Percentiles rank a stretch among this genome's conserved stretches.
Evolutionary conservation across 116 monocot genomes (phyloP).

Genomic region (Posidonia oceanica): DNA sequence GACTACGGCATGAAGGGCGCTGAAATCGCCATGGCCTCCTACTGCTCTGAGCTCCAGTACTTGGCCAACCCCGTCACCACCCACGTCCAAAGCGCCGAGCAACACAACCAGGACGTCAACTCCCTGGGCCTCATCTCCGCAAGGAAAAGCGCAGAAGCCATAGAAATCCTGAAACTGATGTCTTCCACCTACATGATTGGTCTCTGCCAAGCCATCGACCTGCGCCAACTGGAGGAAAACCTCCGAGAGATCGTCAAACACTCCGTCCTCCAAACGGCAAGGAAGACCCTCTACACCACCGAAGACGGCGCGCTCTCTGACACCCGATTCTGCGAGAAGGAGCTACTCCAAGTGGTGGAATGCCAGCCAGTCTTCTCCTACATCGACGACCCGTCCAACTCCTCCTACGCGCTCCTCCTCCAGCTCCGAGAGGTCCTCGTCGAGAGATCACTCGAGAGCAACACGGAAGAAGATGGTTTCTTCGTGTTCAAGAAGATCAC

Average conservation of each 20-base stretch:
- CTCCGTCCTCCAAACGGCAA: constrained; percentile 15
- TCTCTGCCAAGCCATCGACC: constrained; percentile 29
- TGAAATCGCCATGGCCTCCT: constrained; percentile 39
- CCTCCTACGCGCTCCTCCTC: constrained; percentile 25
- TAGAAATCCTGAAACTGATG: constrained; percentile 26
- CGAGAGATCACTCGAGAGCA: constrained; percentile 9
- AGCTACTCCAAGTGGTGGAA: constrained; percentile 24
- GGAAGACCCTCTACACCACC: constrained; percentile 14
- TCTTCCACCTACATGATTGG: constrained; percentile 26
- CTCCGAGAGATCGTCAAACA: constrained; percentile 18
- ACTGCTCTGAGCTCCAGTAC: constrained; percentile 30
- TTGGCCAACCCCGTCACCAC: constrained; percentile 30
- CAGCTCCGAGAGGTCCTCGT: constrained; percentile 29
- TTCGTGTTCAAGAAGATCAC: constrained; percentile 18
- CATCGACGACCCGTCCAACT: constrained; percentile 33
- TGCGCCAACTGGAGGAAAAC: constrained; percentile 28
- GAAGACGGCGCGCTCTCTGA: constrained; percentile 10
- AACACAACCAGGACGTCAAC: constrained; percentile 44
- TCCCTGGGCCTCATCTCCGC: constrained; percentile 35
- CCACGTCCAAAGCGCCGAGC: constrained; percentile 40
- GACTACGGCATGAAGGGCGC: constrained; percentile 41
- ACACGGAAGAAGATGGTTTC: constrained; percentile 4
- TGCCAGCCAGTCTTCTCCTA: constrained; percentile 31
- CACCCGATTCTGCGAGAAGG: constrained; percentile 26
- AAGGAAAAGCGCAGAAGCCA: constrained; percentile 23